Conservation (phyloP, 306 rosid species). For the Senna tora region DNA sequence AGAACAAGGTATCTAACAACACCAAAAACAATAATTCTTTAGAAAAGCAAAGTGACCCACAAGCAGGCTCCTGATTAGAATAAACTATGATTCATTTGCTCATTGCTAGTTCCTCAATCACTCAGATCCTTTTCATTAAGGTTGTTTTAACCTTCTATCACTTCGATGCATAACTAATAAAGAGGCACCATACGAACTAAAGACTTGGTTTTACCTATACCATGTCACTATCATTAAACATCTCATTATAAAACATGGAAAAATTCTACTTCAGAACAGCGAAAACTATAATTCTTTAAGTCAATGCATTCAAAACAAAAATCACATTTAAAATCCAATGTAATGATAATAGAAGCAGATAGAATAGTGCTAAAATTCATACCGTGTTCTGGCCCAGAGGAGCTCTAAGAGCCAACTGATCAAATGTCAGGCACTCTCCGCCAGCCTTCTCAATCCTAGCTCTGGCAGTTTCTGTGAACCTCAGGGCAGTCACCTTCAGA, state of each 20-base stretch:
- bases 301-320: neutral
- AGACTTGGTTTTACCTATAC: neutral
- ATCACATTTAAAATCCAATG: neutral
- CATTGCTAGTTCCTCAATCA: neutral
- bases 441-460: slow-evolving; percentile 27
- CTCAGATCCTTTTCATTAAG: neutral
- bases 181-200: neutral
- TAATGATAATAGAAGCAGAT: neutral
- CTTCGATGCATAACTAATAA: neutral
- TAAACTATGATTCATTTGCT: too few relatives aligned
- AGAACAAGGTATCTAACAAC: neutral
- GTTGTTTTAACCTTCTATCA: neutral
- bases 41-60: too few relatives aligned
- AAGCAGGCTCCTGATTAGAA: too few relatives aligned
- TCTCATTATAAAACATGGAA: neutral
- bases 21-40: too few relatives aligned
- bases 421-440: slow-evolving; percentile 23
- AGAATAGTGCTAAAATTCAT: neutral
- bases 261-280: neutral
- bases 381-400: slow-evolving; percentile 21
- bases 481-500: slow-evolving; percentile 24
- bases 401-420: slow-evolving; percentile 23
- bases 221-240: neutral
- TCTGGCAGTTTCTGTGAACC: slow-evolving; percentile 24
- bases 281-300: too few relatives aligned